Base-by-base conservation (phyloP, 345 rosid genomes). In the Rhodamnia rubescens region DNA sequence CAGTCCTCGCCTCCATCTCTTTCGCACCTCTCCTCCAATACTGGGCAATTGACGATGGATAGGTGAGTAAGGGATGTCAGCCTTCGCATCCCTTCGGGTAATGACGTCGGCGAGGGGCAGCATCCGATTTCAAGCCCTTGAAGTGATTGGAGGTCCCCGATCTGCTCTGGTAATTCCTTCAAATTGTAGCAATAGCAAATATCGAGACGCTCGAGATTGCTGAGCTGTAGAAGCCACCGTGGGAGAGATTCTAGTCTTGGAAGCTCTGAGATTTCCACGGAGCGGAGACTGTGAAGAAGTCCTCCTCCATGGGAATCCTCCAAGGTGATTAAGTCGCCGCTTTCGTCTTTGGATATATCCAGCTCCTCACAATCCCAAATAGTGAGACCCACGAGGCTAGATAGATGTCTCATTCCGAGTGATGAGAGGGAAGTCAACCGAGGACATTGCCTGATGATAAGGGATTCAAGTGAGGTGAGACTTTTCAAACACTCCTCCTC, bases 11-110 rank as follows among this genome's bases (percentile, higher is more conserved):
- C 74, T 29, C 1, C 42, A 3, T 29, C 0, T 61, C 42, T 61
- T 15, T 29, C 1, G 22, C 74, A 61, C 5, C 42, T 61, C 74
- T 29, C 0, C 74, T 7, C 21, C 42, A 61, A 61, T 7, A 29
- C 0, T 7, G 0, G 1, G 74, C 74, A 61, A 6, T 0, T 0
- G 2, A 0, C 0, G 21, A 61, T 61, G 0, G 0, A 0, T 1
- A 61, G 11, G 74, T 0, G 1, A 27, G 21, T 61, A 15, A 61
- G 42, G 42, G 42, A 61, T 61, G 74, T 15, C 1, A 61, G 74
- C 22, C 74, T 27, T 29, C 11, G 40, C 74, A 61, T 29, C 14
- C 11, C 42, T 61, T 61, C 74, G 0, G 22, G 74, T 2, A 29
- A 61, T 27, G 74, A 61, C 7, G 21, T 61, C 74, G 27, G 7